These are phyloP conservation scores for Paramyrothecium roridum DNA, from an alignment of 2,329 filamentous ascomycete species.

Conservation along the genomic window DNA sequence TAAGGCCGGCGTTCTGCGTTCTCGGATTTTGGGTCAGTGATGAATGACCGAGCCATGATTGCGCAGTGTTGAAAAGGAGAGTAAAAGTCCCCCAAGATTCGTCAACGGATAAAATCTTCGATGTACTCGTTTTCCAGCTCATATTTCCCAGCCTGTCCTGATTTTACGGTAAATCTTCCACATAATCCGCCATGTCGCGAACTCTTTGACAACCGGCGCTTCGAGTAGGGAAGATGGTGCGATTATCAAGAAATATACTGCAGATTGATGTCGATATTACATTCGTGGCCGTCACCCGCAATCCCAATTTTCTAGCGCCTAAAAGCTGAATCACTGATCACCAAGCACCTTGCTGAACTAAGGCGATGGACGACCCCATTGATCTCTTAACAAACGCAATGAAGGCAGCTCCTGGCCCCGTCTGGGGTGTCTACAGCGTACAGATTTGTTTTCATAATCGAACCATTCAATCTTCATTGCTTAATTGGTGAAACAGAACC, in stretches of 20 bases:
- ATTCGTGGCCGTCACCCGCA: constrained; percentile 59
- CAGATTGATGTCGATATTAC: constrained; percentile 32
- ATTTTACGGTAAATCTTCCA: no score
- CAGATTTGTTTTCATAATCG: constrained; percentile 49
- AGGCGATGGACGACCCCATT: constrained; percentile 52
- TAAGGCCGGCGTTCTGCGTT: no score
- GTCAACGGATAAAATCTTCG: no score
- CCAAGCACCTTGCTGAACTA: constrained; percentile 51
- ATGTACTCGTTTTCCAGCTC: no score
- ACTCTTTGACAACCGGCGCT: constrained; percentile 30
- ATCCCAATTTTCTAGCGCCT: constrained; percentile 47
- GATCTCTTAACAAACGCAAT: constrained; percentile 46
- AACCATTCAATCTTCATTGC: no score
- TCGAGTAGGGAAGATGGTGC: constrained; percentile 35
- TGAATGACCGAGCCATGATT: no score
- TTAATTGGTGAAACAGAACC: no score
- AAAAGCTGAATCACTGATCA: constrained; percentile 41
- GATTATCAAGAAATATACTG: constrained; percentile 25
- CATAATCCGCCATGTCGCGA: constrained; percentile 15
- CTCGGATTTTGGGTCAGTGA: no score
- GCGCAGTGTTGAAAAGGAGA: no score
- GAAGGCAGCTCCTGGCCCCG: constrained; percentile 18
- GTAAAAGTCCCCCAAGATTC: no score
- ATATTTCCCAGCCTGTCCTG: no score
- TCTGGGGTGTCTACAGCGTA: constrained; percentile 61